Percentiles rank a stretch among this genome's conserved stretches.
phyloP scores from a whole-genome alignment of 2,329 filamentous ascomycete genomes.

The Escovopsis sp. region DNA sequence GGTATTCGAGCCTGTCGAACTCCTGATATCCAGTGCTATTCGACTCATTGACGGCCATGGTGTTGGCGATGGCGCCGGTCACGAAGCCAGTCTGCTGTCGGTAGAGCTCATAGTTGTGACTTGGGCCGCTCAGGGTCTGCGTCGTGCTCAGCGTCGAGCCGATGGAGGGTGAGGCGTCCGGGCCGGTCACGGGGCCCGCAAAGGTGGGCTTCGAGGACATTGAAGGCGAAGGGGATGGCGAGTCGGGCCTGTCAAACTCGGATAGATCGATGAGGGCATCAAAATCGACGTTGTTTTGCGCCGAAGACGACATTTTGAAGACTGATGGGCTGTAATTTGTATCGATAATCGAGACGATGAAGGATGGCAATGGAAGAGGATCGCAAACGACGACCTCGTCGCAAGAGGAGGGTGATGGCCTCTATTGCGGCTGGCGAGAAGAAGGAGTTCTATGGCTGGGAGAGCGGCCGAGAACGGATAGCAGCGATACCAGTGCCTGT shows the following conservation, averaged over 20 bases:
- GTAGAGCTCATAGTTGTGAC: slow-evolving; percentile 90
- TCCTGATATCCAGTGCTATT: slow-evolving; percentile 40
- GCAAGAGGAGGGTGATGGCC: not conserved
- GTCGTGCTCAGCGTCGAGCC: slow-evolving; percentile 37
- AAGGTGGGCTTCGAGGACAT: slow-evolving; percentile 39
- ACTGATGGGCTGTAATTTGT: not conserved
- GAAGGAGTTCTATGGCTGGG: no score
- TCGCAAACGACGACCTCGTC: not conserved
- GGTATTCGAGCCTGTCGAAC: slow-evolving; percentile 34
- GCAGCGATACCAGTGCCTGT: no score
- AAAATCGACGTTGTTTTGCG: slow-evolving; percentile 33
- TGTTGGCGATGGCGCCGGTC: slow-evolving; percentile 65
- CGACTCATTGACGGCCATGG: slow-evolving; percentile 60
- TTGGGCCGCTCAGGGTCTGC: slow-evolving; percentile 60
- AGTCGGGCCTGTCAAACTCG: slow-evolving; percentile 50
- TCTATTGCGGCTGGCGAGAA: no score
- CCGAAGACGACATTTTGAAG: slow-evolving; percentile 24
- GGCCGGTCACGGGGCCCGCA: slow-evolving; percentile 34
- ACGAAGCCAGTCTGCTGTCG: slow-evolving; percentile 91
- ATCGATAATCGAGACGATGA: no score
- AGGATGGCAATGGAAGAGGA: no score
- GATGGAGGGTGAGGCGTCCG: slow-evolving; percentile 29
- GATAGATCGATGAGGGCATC: slow-evolving; percentile 47
- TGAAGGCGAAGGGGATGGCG: slow-evolving; percentile 44
- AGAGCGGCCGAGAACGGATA: no score